Base-by-base conservation (phyloP, 1,284 basidiomycete species). In the Ganoderma sinense region DNA sequence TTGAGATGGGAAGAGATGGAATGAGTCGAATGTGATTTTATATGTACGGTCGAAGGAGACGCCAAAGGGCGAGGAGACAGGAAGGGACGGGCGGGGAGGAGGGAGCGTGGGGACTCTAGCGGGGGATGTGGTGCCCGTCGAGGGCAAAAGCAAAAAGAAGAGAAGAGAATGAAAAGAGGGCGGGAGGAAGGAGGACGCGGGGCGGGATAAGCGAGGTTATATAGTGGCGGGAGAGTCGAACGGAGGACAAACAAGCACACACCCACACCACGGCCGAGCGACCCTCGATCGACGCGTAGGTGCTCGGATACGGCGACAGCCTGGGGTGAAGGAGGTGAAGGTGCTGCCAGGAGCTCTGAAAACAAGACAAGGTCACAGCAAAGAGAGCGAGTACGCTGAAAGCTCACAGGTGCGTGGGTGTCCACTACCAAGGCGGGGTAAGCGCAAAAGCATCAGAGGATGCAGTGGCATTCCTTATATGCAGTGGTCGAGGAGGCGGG, bases 121-220 rank as follows among this genome's bases (percentile, higher is more conserved):
- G 66, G 74, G 74, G 64, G 69, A 65, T 71, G 72, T 69, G 69
- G 70, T 75, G 74, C 76, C 76, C 76, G 70, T 77, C 76, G 75
- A 77, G 76, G 76, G 75, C 74, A 73, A 75, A 75, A 74, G 74
- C 73, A 75, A 71, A 73, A 40, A 68, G 67, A 72, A 71, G 65
- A 69, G 39, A 73, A 69, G 59, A 71, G 73, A 72, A 69, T 65
- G 68, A 43, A 73, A 69, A 59, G 71, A 73, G 71, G 66, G 67
- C 64, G 67, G 67, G 69, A 69, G 62, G 66, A 51, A 51, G 69
- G 67, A 67, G 55, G 71, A 51, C 59, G 11, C 29, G 69, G 40
- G 65, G 29, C 48, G 20, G 40, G 18, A 26, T n/a, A 26, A 58
- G 58, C 48, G 67, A 48, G 62, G 26, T 65, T 65, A 73, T 76